Conservation (phyloP, 1,284 basidiomycete species). For the Entoloma clypeatum region DNA sequence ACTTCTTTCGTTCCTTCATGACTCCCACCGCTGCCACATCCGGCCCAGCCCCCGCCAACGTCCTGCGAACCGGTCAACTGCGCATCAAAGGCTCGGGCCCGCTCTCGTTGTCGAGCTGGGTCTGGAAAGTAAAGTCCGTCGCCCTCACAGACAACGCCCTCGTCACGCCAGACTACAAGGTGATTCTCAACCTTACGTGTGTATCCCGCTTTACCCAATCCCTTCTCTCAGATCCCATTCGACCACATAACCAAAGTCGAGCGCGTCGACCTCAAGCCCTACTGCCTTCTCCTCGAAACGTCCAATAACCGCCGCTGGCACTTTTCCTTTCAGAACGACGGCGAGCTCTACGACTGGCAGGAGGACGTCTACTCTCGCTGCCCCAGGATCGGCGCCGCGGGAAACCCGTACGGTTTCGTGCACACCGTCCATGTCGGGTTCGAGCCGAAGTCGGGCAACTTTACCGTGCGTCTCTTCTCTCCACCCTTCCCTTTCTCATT, state of each 20-base stretch:
- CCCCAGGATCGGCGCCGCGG: slow-evolving; percentile 28
- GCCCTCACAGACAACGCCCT: slow-evolving; percentile 19
- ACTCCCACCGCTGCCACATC: neutral
- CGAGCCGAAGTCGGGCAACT: slow-evolving; percentile 13
- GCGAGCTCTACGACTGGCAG: slow-evolving; percentile 40
- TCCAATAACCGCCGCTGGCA: slow-evolving; percentile 14
- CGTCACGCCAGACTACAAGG: slow-evolving; percentile 18
- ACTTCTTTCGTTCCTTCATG: slow-evolving; percentile 1
- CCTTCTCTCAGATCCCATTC: slow-evolving; percentile 17
- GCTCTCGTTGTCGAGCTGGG: slow-evolving; percentile 18
- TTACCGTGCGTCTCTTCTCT: slow-evolving; percentile 10
- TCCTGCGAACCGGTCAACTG: slow-evolving; percentile 17
- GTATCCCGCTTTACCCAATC: neutral
- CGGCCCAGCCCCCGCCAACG: neutral
- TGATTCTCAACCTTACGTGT: slow-evolving; percentile 2
- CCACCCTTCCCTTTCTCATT: neutral
- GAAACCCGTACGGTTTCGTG: slow-evolving; percentile 33
- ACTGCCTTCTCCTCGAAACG: slow-evolving; percentile 20
- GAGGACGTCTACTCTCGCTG: slow-evolving; percentile 39
- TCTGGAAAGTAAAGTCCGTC: slow-evolving; percentile 19
- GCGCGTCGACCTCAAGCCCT: slow-evolving; percentile 20
- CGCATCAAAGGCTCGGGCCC: slow-evolving; percentile 18
- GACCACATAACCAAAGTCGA: slow-evolving; percentile 20
- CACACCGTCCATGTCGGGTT: slow-evolving; percentile 37
- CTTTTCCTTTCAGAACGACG: slow-evolving; percentile 31